phyloP scores from a whole-genome alignment of 805 yeast genomes.

The Teunomyces gatunensis region DNA sequence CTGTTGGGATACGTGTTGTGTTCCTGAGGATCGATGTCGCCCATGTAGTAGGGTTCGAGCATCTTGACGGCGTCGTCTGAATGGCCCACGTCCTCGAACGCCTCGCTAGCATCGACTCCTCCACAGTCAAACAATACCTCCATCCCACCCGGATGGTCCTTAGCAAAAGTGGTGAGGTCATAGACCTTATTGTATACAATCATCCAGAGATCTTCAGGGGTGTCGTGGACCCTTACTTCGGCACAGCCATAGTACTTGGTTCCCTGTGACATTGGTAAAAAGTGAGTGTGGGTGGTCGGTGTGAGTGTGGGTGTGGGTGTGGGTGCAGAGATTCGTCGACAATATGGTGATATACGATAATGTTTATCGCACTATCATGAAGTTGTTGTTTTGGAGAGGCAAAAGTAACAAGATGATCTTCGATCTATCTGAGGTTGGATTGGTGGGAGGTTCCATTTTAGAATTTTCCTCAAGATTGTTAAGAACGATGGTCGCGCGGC shows the following conservation, averaged over 20 bases:
- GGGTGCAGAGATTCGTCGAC: not conserved
- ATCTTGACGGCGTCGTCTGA: slow-evolving; percentile 33
- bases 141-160: slow-evolving; percentile 76
- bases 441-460: not conserved
- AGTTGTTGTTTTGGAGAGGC: not conserved
- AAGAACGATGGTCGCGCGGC: not conserved
- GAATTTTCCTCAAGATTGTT: not conserved
- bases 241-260: slow-evolving; percentile 13
- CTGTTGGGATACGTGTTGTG: slow-evolving; percentile 12
- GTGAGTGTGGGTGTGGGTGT: not conserved
- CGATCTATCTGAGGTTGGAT: not conserved
- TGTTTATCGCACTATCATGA: not conserved
- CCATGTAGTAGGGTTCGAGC: slow-evolving; percentile 29
- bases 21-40: slow-evolving; percentile 21
- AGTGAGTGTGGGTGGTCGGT: not conserved
- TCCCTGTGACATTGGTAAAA: not conserved
- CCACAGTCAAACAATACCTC: slow-evolving; percentile 78
- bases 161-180: slow-evolving; percentile 67
- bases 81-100: slow-evolving; percentile 51
- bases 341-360: not conserved
- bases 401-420: not conserved
- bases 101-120: slow-evolving; percentile 70
- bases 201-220: slow-evolving; percentile 82
- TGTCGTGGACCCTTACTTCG: slow-evolving; percentile 70
- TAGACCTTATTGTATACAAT: slow-evolving; percentile 77